These are phyloP conservation scores for Eimeria sp. DNA, from an alignment of 169 alveolate genomes.

Conservation along the genomic window DNA sequence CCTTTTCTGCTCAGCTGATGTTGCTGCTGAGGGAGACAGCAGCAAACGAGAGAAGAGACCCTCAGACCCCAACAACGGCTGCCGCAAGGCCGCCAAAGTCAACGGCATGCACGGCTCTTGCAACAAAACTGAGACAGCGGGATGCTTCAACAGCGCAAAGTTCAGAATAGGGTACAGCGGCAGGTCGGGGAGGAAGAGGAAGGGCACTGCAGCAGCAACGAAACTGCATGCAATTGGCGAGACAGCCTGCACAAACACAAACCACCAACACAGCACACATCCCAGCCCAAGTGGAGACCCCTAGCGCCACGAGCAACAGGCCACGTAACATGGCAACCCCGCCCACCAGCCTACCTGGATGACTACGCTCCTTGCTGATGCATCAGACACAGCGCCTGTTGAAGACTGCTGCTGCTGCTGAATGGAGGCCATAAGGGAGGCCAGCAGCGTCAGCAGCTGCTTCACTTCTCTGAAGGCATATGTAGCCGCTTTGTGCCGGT, in stretches of 20 bases:
- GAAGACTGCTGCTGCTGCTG: slow-evolving; percentile 36
- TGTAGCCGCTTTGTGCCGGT: slow-evolving; percentile 46
- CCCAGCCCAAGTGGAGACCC: background rate
- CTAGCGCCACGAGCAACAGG: background rate
- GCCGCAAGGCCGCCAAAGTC: slow-evolving; percentile 47
- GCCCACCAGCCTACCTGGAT: slow-evolving; percentile 12
- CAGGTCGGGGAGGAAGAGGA: slow-evolving; percentile 55
- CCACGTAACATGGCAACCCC: background rate
- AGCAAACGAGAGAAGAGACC: slow-evolving; percentile 42
- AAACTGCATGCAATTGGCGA: slow-evolving; percentile 61
- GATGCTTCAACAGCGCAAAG: slow-evolving; percentile 37
- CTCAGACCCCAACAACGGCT: slow-evolving; percentile 60
- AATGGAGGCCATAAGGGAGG: slow-evolving; percentile 49
- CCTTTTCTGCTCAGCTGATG: slow-evolving; percentile 15
- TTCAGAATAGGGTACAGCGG: slow-evolving; percentile 54
- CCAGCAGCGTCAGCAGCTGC: slow-evolving; percentile 65
- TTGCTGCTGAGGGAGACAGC: slow-evolving; percentile 48
- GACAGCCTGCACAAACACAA: slow-evolving; percentile 34
- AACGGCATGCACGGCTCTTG: slow-evolving; percentile 72
- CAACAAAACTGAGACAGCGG: slow-evolving; percentile 47
- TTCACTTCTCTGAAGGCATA: slow-evolving; percentile 69
- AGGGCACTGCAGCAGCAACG: slow-evolving; percentile 44
- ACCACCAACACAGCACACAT: background rate
- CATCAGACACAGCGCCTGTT: background rate
- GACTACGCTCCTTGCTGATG: background rate